Base-by-base conservation (phyloP, 1,284 basidiomycete genomes). In the Melampsora abietis-canadensis region DNA sequence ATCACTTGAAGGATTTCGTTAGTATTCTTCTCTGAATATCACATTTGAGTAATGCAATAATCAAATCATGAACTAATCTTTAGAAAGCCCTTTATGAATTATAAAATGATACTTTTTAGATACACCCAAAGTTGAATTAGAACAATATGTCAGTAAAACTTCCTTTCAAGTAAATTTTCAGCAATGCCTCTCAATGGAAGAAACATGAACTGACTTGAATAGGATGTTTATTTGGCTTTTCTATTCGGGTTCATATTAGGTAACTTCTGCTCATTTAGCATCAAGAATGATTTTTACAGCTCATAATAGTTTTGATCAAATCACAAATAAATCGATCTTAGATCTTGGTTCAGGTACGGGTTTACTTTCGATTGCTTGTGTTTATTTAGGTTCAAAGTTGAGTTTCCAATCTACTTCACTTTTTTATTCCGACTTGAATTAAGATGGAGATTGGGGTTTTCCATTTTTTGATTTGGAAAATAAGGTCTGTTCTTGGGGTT, bases 261-360 rank as follows among this genome's bases (percentile, higher is more conserved):
- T 73, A 7, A 73, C 70, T 6, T 66, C 70, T n/a, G 63, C 70
- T 27, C 63, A 66, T 66, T 51, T 73, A 21, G 70, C 70, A 21
- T 65, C 70, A 5, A 47, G 54, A 37, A 66, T 65, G 48, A 65
- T 73, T 15, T 73, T 73, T 54, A 73, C 63, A 0, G 62, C 70
- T 57, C 51, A 73, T 27, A 40, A 62, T n/a, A 34, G 31, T 6
- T 73, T 57, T 62, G n/a, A 66, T 21, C 62, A 73, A 48, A 60
- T 73, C 8, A 7, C 30, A 19, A 7, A 65, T 14, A 73, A 73
- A 57, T 44, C 47, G 7, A 54, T 73, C 10, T 24, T 73, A 4
- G 70, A 73, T 27, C 44, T 73, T 2, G 70, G 70, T 15, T 66
- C 47, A n/a, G 70, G 70, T 21, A 57, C 47, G 30, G 70, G 70